These are phyloP conservation scores for Globisporangium barbulae DNA, from an alignment of 352 stramenopile species.

Conservation along the genomic window DNA sequence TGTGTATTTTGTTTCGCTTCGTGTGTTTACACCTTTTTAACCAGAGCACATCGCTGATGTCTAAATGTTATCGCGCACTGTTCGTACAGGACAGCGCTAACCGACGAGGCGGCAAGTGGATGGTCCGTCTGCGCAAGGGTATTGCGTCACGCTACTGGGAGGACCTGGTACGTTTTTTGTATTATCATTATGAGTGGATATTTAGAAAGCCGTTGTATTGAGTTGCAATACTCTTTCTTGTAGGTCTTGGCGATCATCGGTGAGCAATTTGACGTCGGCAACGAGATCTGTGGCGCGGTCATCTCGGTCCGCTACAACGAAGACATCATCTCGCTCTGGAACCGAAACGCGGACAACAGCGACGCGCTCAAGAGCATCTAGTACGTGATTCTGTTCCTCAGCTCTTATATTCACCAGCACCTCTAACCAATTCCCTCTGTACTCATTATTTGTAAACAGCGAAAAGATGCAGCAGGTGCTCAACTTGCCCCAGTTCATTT, in stretches of 20 bases:
- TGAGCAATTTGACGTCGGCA: constrained; percentile 93
- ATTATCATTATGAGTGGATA: background rate
- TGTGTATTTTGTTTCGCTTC: background rate
- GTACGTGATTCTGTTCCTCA: constrained; percentile 20
- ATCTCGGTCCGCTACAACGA: constrained; percentile 91
- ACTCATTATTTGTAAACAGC: constrained; percentile 21
- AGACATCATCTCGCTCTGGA: constrained; percentile 94
- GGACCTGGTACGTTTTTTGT: constrained; percentile 57
- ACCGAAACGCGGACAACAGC: constrained; percentile 92
- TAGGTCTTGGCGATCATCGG: constrained; percentile 90
- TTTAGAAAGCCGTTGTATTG: background rate
- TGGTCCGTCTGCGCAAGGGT: constrained; percentile 91
- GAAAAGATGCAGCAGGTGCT: constrained; percentile 89
- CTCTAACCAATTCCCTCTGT: background rate
- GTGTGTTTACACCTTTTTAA: background rate
- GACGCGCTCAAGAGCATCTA: constrained; percentile 84
- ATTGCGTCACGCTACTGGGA: constrained; percentile 91
- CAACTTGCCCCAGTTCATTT: constrained; percentile 89
- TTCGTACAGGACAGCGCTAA: constrained; percentile 72
- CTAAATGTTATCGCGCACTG: background rate
- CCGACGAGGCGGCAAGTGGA: constrained; percentile 90
- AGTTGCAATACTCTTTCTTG: background rate
- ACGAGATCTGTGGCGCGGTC: constrained; percentile 91
- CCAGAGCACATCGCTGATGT: background rate
- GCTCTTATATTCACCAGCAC: background rate